Conservation (phyloP, 208 protist genomes). For the Leishmania tropica region DNA sequence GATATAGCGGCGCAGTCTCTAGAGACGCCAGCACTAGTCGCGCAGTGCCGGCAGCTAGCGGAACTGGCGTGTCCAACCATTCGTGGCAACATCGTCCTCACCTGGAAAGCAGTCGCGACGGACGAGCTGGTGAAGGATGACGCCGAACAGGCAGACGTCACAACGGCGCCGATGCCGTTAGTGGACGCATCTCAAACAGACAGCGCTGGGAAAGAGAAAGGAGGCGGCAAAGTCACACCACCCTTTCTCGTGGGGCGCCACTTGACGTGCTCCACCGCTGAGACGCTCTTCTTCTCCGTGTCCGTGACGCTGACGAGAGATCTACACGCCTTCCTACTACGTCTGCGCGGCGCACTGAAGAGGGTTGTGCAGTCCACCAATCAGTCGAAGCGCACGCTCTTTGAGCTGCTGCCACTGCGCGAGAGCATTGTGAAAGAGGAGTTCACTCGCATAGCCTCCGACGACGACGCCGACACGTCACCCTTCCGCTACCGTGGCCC, state of each 20-base stretch:
- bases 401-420: conserved; percentile 51
- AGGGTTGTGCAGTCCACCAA: conserved; percentile 45
- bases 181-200: background rate
- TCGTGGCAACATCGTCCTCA: conserved; percentile 39
- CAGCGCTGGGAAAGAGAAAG: background rate
- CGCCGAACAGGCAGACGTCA: conserved; percentile 16
- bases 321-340: conserved; percentile 47
- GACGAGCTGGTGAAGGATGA: conserved; percentile 32
- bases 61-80: conserved; percentile 35
- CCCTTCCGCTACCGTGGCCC: conserved; percentile 71
- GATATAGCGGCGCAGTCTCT: conserved; percentile 21
- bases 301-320: conserved; percentile 60
- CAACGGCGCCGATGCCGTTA: background rate
- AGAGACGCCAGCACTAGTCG: conserved; percentile 31
- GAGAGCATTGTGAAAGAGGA: conserved; percentile 62
- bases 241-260: conserved; percentile 55
- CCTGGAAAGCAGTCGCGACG: conserved; percentile 31
- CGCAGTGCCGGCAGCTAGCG: conserved; percentile 42
- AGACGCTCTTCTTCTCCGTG: conserved; percentile 61
- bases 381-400: conserved; percentile 32
- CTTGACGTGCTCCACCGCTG: conserved; percentile 63
- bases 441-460: conserved; percentile 49
- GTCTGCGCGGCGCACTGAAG: conserved; percentile 48
- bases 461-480: conserved; percentile 22
- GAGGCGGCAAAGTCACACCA: background rate